Evolutionary conservation across 2,329 filamentous ascomycete species (phyloP), one percentile per base, ranked within the genome.

Genomic region (Harringtonia lauricola): DNA sequence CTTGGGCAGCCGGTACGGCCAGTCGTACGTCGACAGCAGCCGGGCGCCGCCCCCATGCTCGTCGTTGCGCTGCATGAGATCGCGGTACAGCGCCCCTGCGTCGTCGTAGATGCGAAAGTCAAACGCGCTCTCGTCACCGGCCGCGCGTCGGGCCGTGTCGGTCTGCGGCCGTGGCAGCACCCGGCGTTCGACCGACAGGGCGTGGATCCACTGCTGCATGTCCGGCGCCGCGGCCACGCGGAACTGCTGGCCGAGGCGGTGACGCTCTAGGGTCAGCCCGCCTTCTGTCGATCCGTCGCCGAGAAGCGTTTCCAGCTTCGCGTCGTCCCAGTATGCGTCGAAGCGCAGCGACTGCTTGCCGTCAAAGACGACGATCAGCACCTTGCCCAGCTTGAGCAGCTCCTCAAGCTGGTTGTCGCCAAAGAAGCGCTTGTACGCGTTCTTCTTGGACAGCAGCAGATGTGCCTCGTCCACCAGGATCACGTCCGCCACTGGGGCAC

Each of bases 371-470:
- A 45, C 21, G 2, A 45, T 34, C 8, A 45, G 24, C 24, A 41
- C 43, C 37, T 40, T 41, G 38, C 8, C 34, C 24, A 45, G 43
- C 31, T 34, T 36, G 18, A 45, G 26, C 24, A 45, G 38, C 19
- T 45, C 43, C n/a, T 41, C 43, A 14, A 45, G 43, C 43, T 45
- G 43, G 43, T 45, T 45, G 38, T 45, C 39, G 39, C 43, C 33
- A 41, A 45, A 45, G 34, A 45, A 45, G 30, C 43, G 43, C 37
- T 45, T 45, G 29, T 45, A 45, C 12, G 43, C 43, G 38, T 45
- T 45, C 33, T 45, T 45, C 21, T 38, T 41, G 7, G 38, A 41
- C 43, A 45, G 43, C 39, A 45, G 39, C 33, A 45, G 39, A 17
- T 45, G 43, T 8, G 43, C 43, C 34, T 45, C 43, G 39, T 45